Evolutionary conservation across 164 flowering plant species (phyloP).

Genomic region (Houttuynia cordata): DNA sequence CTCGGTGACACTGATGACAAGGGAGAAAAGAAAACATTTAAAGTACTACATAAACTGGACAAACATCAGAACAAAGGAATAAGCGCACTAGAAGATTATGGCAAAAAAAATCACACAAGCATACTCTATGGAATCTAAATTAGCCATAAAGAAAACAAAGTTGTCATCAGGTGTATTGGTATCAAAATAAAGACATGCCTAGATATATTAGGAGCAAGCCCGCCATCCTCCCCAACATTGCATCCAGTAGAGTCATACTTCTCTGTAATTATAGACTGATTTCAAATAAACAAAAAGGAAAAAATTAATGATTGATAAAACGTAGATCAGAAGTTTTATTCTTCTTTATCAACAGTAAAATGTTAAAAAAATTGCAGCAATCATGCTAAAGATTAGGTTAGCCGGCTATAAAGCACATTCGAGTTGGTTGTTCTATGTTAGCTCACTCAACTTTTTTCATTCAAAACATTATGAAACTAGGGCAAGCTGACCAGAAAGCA

Average conservation of each 20-base stretch:
- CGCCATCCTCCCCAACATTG: conserved; percentile 95
- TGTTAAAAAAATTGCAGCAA: too few species aligned
- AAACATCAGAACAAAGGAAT: neutral
- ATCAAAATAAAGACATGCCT: conserved; percentile 32
- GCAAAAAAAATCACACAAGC: neutral
- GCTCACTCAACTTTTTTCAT: too few species aligned
- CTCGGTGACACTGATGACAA: conserved; percentile 52
- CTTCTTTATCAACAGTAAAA: too few species aligned
- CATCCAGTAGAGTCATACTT: conserved; percentile 67
- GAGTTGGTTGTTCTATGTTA: too few species aligned
- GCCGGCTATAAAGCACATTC: too few species aligned
- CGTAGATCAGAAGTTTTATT: too few species aligned
- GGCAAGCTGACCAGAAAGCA: too few species aligned
- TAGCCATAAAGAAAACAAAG: neutral
- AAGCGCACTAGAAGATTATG: neutral
- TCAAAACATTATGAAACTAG: too few species aligned
- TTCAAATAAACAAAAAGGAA: neutral
- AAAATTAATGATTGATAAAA: too few species aligned
- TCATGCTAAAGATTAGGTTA: too few species aligned
- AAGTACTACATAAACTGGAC: too few species aligned
- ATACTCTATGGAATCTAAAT: neutral
- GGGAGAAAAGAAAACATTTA: neutral
- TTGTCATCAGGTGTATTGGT: neutral
- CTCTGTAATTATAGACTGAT: conserved; percentile 82
- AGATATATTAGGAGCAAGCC: conserved; percentile 82